These are phyloP conservation scores for Eutrema japonicum DNA, from an alignment of 345 rosid species.

Conservation along the genomic window DNA sequence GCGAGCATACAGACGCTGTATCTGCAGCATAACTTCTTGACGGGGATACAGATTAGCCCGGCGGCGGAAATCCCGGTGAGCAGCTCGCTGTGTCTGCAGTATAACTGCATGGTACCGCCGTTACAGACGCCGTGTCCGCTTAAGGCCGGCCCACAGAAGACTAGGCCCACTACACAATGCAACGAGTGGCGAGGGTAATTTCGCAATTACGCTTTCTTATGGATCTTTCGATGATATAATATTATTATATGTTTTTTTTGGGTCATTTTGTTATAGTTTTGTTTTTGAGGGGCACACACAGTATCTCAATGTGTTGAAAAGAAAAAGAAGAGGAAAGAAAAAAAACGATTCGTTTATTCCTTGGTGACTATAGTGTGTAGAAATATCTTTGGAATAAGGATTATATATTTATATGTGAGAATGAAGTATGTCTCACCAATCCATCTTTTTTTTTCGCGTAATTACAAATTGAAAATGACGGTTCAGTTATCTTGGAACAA, in stretches of 20 bases:
- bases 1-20: slow-evolving; percentile 75
- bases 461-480: not conserved
- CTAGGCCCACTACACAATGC: slow-evolving; percentile 82
- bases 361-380: slow-evolving; percentile 21
- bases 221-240: not conserved
- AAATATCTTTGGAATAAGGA: slow-evolving; percentile 33
- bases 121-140: slow-evolving; percentile 86
- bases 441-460: slow-evolving; percentile 6
- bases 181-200: slow-evolving; percentile 62
- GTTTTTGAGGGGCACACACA: slow-evolving; percentile 11
- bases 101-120: slow-evolving; percentile 97
- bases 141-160: slow-evolving; percentile 78
- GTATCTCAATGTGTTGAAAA: slow-evolving; percentile 26
- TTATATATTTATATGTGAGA: slow-evolving; percentile 11
- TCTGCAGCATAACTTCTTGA: slow-evolving; percentile 88
- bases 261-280: slow-evolving; percentile 6
- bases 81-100: slow-evolving; percentile 86
- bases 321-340: not conserved
- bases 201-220: not conserved
- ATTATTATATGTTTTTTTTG: not conserved
- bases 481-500: slow-evolving; percentile 2
- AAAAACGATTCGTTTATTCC: slow-evolving; percentile 43
- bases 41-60: slow-evolving; percentile 89
- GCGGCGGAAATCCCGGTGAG: slow-evolving; percentile 86
- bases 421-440: slow-evolving; percentile 11